Evolutionary conservation across 2,329 filamentous ascomycete genomes (phyloP).

Genomic region (Xylariaceae sp.): DNA sequence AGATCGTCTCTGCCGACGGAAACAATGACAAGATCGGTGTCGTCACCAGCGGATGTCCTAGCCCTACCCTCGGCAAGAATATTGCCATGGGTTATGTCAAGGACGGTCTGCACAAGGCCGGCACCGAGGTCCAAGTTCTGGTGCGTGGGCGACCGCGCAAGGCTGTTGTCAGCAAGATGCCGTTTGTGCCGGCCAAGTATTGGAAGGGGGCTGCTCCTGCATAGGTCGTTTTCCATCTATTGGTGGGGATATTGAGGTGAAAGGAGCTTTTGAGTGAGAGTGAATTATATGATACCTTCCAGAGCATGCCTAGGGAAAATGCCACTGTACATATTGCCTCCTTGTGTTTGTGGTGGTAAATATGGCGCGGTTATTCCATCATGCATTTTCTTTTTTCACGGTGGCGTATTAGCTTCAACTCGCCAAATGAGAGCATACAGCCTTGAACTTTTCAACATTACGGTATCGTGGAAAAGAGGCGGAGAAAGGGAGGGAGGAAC

Average conservation of each 20-base stretch:
- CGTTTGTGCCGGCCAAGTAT: conserved; percentile 83
- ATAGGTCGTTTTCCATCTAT: neutral
- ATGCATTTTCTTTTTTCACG: neutral
- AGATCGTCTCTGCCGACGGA: conserved; percentile 67
- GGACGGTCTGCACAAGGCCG: conserved; percentile 81
- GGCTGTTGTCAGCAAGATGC: conserved; percentile 85
- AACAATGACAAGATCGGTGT: conserved; percentile 71
- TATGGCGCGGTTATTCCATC: neutral
- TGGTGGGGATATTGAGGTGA: neutral
- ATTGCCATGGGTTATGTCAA: conserved; percentile 95
- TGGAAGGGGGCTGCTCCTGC: conserved; percentile 54
- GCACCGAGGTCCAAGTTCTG: conserved; percentile 79
- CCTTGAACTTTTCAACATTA: conserved; percentile 22
- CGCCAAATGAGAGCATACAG: neutral
- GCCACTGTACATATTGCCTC: neutral
- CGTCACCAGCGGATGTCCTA: conserved; percentile 89
- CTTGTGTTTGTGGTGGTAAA: neutral
- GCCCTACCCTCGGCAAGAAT: conserved; percentile 84
- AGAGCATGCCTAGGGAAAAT: too few species aligned
- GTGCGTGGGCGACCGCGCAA: conserved; percentile 79
- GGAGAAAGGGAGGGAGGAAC: neutral
- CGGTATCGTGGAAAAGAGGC: conserved; percentile 1
- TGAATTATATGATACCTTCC: too few species aligned
- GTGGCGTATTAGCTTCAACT: neutral
- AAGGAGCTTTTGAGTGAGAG: too few species aligned